Evolutionary conservation across 2,329 filamentous ascomycete species (phyloP).

Genomic region (Cryphonectria radicalis): DNA sequence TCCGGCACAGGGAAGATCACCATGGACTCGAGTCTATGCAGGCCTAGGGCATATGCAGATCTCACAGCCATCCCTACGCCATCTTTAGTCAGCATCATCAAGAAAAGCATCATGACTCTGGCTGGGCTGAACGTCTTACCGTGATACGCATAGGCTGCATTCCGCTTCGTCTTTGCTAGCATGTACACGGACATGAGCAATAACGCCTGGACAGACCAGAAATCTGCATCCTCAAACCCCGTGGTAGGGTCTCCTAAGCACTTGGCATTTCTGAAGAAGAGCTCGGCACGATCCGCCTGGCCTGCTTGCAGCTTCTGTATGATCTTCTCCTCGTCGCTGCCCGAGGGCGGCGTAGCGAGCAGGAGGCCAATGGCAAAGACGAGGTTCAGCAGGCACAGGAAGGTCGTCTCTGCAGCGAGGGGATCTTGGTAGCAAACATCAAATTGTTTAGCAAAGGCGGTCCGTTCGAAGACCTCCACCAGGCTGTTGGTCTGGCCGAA

Average conservation of each 20-base stretch:
- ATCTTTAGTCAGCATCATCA: constrained; percentile 1
- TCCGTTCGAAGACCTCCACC: constrained; percentile 61
- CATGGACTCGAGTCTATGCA: constrained; percentile 65
- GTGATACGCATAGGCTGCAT: constrained; percentile 65
- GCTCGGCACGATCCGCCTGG: constrained; percentile 58
- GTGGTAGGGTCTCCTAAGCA: constrained; percentile 49
- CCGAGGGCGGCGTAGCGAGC: constrained; percentile 56
- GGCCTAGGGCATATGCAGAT: constrained; percentile 63
- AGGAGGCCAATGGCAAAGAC: constrained; percentile 66
- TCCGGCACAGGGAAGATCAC: constrained; percentile 54
- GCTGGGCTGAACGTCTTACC: constrained; percentile 47
- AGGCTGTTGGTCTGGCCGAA: constrained; percentile 58
- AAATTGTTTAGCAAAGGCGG: constrained; percentile 52
- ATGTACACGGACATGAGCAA: constrained; percentile 68
- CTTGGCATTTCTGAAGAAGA: constrained; percentile 65
- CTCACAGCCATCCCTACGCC: constrained; percentile 63
- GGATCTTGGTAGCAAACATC: constrained; percentile 60
- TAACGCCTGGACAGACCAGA: constrained; percentile 68
- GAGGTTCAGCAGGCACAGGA: constrained; percentile 64
- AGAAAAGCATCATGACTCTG: too few species aligned
- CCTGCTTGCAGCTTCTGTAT: constrained; percentile 54
- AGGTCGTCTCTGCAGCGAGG: constrained; percentile 51
- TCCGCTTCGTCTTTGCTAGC: constrained; percentile 64
- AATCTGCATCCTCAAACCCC: constrained; percentile 64
- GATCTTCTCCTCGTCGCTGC: constrained; percentile 52